These are phyloP conservation scores for Aspergillus sojae DNA, from an alignment of 2,329 filamentous ascomycete species.

Conservation along the genomic window DNA sequence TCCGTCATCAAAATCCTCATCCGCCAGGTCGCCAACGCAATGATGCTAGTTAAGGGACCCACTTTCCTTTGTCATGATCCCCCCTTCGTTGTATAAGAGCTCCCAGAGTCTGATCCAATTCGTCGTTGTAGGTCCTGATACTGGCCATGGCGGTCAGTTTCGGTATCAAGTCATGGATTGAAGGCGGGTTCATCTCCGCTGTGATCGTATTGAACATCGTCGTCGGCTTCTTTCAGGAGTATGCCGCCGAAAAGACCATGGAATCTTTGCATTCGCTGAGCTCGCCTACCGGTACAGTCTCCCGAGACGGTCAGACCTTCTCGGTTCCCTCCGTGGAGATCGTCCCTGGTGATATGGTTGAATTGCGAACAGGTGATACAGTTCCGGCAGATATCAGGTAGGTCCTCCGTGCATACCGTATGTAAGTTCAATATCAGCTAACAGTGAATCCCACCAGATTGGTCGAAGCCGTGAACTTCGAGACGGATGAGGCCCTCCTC, in stretches of 20 bases:
- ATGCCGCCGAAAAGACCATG: constrained; percentile 61
- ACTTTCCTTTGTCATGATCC: constrained; percentile 14
- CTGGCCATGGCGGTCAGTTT: constrained; percentile 68
- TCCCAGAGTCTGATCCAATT: constrained; percentile 32
- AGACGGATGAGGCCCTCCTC: constrained; percentile 66
- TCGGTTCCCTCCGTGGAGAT: constrained; percentile 58
- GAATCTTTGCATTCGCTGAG: constrained; percentile 56
- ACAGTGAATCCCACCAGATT: constrained; percentile 26
- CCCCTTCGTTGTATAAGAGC: constrained; percentile 8
- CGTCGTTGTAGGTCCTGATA: constrained; percentile 66
- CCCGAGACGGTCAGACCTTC: constrained; percentile 56
- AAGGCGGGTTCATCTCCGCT: constrained; percentile 60
- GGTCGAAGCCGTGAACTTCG: constrained; percentile 66
- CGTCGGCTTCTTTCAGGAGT: constrained; percentile 62
- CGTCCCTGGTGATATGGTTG: constrained; percentile 60
- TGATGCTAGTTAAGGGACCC: constrained; percentile 59
- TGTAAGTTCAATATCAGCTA: too few relatives aligned
- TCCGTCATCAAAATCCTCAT: constrained; percentile 71
- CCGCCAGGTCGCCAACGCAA: constrained; percentile 66
- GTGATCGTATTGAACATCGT: constrained; percentile 60
- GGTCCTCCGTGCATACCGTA: constrained; percentile 20
- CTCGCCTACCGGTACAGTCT: constrained; percentile 56
- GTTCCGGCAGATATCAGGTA: constrained; percentile 60
- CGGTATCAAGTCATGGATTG: constrained; percentile 57
- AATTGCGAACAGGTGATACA: constrained; percentile 57